Evolutionary conservation across 768 basidiomycete genomes (phyloP).

Genomic region (Boletus rubescentipes): DNA sequence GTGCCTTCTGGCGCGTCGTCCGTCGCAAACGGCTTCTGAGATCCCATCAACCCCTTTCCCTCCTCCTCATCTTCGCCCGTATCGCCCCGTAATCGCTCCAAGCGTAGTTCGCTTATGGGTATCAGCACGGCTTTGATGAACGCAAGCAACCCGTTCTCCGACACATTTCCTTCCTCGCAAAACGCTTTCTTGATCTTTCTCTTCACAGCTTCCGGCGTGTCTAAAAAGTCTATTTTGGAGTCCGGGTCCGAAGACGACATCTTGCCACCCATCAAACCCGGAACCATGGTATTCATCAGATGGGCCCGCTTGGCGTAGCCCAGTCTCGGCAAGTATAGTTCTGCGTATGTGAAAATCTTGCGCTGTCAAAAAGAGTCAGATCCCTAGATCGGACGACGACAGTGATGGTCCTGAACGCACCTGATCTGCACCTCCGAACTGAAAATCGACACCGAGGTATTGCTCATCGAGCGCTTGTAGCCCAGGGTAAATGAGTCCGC

Average conservation of each 20-base stretch:
- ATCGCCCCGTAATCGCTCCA: constrained; percentile 54
- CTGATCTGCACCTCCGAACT: constrained; percentile 98
- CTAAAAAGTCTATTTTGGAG: constrained; percentile 97
- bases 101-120: constrained; percentile 75
- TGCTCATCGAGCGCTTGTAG: constrained; percentile 97
- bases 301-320: constrained; percentile 95
- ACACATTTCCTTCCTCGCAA: constrained; percentile 88
- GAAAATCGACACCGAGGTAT: constrained; percentile 94
- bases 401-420: constrained; percentile 40
- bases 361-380: constrained; percentile 49
- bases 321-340: constrained; percentile 89
- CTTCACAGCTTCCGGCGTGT: constrained; percentile 76
- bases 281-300: constrained; percentile 98
- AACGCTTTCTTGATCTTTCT: constrained; percentile 91
- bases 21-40: constrained; percentile 61
- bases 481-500: constrained; percentile 93
- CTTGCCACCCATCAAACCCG: constrained; percentile 90
- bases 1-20: constrained; percentile 77
- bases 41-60: constrained; percentile 46
- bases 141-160: constrained; percentile 85
- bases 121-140: constrained; percentile 88
- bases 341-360: constrained; percentile 98
- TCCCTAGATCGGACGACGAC: background rate
- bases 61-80: constrained; percentile 41
- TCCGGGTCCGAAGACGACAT: constrained; percentile 99